A percentile compares a stretch with the other conserved stretches of the same genome.
These are phyloP conservation scores for Pascua sp. DNA, from an alignment of 1,284 basidiomycete genomes.

Conservation along the genomic window DNA sequence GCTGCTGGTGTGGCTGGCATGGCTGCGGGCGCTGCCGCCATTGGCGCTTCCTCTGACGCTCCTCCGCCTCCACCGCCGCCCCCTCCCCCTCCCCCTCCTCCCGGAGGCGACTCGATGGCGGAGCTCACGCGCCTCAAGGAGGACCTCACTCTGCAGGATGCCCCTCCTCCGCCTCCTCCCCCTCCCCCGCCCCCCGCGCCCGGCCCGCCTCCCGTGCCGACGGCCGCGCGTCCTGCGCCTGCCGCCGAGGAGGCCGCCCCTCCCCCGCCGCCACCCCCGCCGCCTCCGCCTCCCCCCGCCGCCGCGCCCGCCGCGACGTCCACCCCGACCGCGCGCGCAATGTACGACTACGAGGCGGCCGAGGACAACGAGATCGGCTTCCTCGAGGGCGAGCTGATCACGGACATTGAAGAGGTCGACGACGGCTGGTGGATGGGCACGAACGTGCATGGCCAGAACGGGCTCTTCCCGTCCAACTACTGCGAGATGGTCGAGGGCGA, in stretches of 20 bases:
- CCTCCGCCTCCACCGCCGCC: slow-evolving; percentile 25
- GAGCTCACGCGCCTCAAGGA: slow-evolving; percentile 43
- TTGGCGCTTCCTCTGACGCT: background rate
- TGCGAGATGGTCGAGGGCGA: slow-evolving; percentile 60
- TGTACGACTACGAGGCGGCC: slow-evolving; percentile 72
- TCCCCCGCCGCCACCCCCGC: slow-evolving; percentile 25
- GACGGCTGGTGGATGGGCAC: slow-evolving; percentile 79
- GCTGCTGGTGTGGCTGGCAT: slow-evolving; percentile 6
- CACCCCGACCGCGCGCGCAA: slow-evolving; percentile 53
- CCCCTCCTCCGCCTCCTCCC: slow-evolving; percentile 29
- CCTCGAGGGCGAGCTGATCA: slow-evolving; percentile 73
- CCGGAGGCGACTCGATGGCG: slow-evolving; percentile 50
- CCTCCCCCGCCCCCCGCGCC: slow-evolving; percentile 27
- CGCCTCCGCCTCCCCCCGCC: slow-evolving; percentile 33
- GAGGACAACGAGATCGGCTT: slow-evolving; percentile 70
- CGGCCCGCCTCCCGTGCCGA: slow-evolving; percentile 36
- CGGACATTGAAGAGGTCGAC: slow-evolving; percentile 76
- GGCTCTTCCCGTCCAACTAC: slow-evolving; percentile 72
- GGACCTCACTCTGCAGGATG: slow-evolving; percentile 42
- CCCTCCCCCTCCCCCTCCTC: slow-evolving; percentile 39
- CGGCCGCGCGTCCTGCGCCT: slow-evolving; percentile 22
- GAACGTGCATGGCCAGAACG: slow-evolving; percentile 61
- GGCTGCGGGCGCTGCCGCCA: background rate
- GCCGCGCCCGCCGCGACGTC: slow-evolving; percentile 13
- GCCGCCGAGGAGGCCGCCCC: background rate